phyloP scores from a whole-genome alignment of 768 basidiomycete species.

The Clitopilus hobsonii region DNA sequence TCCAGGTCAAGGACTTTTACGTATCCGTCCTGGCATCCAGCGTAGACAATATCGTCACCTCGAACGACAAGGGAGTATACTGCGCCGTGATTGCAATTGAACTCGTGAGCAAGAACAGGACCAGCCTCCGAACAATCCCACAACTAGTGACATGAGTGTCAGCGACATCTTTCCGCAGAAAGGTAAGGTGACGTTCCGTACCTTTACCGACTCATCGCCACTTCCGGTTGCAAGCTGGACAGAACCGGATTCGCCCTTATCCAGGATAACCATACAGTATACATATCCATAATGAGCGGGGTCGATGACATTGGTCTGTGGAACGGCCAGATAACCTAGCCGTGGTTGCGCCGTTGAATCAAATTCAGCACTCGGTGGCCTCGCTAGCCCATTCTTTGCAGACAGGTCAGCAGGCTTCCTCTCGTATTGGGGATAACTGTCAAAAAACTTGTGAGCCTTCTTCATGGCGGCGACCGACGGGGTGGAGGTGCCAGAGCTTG shows the following conservation, averaged over 20 bases:
- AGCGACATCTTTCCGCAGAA: background rate
- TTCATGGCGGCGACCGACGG: constrained; percentile 24
- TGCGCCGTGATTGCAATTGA: constrained; percentile 71
- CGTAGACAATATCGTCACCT: constrained; percentile 82
- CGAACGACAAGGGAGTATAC: constrained; percentile 73
- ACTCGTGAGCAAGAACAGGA: constrained; percentile 55
- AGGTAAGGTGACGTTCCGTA: constrained; percentile 18
- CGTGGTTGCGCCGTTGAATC: constrained; percentile 27
- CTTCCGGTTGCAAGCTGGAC: constrained; percentile 75
- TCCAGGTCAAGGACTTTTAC: constrained; percentile 90
- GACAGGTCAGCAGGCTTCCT: constrained; percentile 63
- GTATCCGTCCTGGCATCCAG: constrained; percentile 91
- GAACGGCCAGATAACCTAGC: constrained; percentile 46
- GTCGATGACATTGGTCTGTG: constrained; percentile 67
- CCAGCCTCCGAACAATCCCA: constrained; percentile 53
- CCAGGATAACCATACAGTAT: constrained; percentile 63
- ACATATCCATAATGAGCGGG: constrained; percentile 95
- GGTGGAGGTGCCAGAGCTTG: constrained; percentile 30
- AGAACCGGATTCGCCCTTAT: constrained; percentile 15
- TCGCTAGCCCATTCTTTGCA: constrained; percentile 48
- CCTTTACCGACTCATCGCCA: constrained; percentile 90
- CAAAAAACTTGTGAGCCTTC: constrained; percentile 86
- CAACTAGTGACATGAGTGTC: constrained; percentile 35
- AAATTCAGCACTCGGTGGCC: constrained; percentile 26
- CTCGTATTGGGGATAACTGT: constrained; percentile 76